These are phyloP conservation scores for Populus trichocarpa DNA, from an alignment of 441 rosid genomes.

Conservation along the genomic window DNA sequence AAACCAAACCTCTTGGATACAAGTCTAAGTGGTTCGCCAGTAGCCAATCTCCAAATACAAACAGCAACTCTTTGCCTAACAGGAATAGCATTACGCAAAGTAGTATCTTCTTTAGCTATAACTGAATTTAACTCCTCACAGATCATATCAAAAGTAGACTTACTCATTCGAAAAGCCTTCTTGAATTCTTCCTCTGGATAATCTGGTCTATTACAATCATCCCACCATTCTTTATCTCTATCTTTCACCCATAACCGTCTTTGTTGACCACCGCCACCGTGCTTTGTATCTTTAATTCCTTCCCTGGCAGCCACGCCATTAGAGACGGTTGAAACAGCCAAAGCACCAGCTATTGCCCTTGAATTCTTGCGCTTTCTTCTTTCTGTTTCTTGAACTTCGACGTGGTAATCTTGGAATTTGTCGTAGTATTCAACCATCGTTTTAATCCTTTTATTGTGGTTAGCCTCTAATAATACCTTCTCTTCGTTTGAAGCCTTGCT, in stretches of 20 bases:
- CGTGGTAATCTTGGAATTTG: conserved; percentile 42
- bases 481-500: conserved; percentile 37
- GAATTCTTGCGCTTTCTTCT: conserved; percentile 45
- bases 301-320: conserved; percentile 18
- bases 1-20: conserved; percentile 81
- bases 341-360: conserved; percentile 48
- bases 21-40: conserved; percentile 79
- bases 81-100: conserved; percentile 76
- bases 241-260: conserved; percentile 85
- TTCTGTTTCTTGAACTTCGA: conserved; percentile 42
- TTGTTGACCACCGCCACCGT: conserved; percentile 42
- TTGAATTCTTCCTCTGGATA: conserved; percentile 68
- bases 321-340: conserved; percentile 33
- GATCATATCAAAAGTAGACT: conserved; percentile 58
- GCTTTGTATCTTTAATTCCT: conserved; percentile 21
- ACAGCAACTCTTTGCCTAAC: conserved; percentile 91
- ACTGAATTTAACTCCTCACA: conserved; percentile 61
- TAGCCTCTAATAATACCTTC: conserved; percentile 43
- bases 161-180: conserved; percentile 72
- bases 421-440: conserved; percentile 61
- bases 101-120: conserved; percentile 74
- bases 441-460: conserved; percentile 46
- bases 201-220: conserved; percentile 48
- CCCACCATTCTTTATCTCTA: conserved; percentile 84
- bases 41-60: conserved; percentile 85